Evolutionary conservation across 176 grass and related monocot species (phyloP).

Genomic region (Puya raimondii): DNA sequence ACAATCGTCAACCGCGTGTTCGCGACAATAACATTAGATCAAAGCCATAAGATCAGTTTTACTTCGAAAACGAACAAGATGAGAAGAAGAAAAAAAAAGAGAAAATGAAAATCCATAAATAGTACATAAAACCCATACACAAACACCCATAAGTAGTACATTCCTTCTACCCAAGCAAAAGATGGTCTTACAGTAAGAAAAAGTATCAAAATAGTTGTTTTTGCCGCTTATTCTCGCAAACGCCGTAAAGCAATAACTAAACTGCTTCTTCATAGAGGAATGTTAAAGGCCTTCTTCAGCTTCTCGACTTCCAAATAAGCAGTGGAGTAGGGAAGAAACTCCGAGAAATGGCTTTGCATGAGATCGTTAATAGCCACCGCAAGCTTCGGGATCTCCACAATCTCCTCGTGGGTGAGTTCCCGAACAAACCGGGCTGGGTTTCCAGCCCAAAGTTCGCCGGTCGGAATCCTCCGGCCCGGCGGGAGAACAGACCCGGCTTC

Average conservation of each 20-base stretch:
- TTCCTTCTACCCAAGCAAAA: no score
- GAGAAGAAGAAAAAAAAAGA: no score
- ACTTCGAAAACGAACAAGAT: no score
- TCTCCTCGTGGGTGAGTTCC: slow-evolving; percentile 85
- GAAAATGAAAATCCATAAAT: no score
- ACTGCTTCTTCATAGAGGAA: slow-evolving; percentile 40
- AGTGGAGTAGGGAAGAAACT: slow-evolving; percentile 89
- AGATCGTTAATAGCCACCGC: slow-evolving; percentile 87
- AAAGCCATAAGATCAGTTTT: no score
- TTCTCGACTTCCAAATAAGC: slow-evolving; percentile 97
- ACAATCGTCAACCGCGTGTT: no score
- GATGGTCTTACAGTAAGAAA: no score
- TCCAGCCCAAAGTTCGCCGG: slow-evolving; percentile 89
- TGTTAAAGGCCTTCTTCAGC: slow-evolving; percentile 58
- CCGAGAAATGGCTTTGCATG: slow-evolving; percentile 92
- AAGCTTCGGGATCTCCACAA: slow-evolving; percentile 85
- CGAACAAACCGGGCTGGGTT: slow-evolving; percentile 78
- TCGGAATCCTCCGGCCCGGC: slow-evolving; percentile 77
- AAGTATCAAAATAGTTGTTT: no score
- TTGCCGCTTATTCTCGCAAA: neutral
- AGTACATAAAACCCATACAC: no score
- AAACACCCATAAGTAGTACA: no score
- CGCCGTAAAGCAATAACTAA: neutral
- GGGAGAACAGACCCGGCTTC: slow-evolving; percentile 87
- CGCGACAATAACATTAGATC: no score